Conservation (phyloP, 768 basidiomycete species). For the Fomitopsis pulvina region DNA sequence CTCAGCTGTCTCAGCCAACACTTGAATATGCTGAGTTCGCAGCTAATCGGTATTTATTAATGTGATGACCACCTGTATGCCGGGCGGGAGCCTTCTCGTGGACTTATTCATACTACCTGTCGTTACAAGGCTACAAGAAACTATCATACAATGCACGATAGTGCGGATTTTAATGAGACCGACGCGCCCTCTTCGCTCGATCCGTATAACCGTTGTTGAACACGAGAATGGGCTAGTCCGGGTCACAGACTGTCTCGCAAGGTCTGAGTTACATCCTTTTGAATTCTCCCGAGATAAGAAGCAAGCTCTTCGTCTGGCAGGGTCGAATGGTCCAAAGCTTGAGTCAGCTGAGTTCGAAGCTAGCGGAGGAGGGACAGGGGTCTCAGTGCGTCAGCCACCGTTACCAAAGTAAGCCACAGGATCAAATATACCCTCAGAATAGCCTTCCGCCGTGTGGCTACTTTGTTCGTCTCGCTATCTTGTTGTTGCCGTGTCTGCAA, state of each 20-base stretch:
- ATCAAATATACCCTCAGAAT: constrained; percentile 69
- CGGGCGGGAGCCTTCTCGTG: too few species aligned
- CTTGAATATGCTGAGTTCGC: too few species aligned
- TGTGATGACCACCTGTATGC: too few species aligned
- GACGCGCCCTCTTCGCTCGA: too few species aligned
- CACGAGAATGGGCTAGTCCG: too few species aligned
- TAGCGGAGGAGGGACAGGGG: constrained; percentile 20
- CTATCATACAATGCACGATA: too few species aligned
- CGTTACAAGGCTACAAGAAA: too few species aligned
- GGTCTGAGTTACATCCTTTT: constrained; percentile 60
- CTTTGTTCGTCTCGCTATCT: constrained; percentile 54
- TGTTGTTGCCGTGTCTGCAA: constrained; percentile 51
- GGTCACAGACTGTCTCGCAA: constrained; percentile 32
- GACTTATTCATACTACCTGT: too few species aligned
- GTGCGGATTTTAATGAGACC: too few species aligned
- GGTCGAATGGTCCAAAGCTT: constrained; percentile 66
- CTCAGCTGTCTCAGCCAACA: constrained; percentile 32
- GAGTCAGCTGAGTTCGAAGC: constrained; percentile 70
- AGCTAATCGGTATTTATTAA: too few species aligned
- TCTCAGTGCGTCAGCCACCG: neutral
- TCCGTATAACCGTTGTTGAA: too few species aligned
- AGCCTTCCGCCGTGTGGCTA: constrained; percentile 58
- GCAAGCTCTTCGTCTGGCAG: constrained; percentile 67
- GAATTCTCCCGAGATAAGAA: constrained; percentile 60
- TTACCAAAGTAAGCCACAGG: too few species aligned